phyloP scores from a whole-genome alignment of 805 yeast genomes.

The Jamesozyma spencerorum region DNA sequence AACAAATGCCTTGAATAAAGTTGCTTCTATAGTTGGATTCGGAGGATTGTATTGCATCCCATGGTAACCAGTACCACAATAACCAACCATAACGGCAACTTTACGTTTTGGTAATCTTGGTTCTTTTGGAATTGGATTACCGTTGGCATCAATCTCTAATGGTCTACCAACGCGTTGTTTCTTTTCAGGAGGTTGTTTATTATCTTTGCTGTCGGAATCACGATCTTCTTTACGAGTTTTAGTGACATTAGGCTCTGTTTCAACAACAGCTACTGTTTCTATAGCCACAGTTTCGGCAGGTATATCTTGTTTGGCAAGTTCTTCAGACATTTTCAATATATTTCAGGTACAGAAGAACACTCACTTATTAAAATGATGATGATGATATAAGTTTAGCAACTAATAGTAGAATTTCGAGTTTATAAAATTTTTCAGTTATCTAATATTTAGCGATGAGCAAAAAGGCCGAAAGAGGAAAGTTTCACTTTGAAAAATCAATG shows the following conservation, averaged over 20 bases:
- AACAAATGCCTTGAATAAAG: conserved; percentile 71
- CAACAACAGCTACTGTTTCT: too few relatives aligned
- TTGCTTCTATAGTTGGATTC: conserved; percentile 82
- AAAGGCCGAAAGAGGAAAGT: conserved; percentile 1
- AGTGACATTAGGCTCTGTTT: conserved; percentile 19
- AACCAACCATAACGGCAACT: conserved; percentile 85
- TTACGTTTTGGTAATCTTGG: conserved; percentile 73
- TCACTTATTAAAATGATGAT: too few relatives aligned
- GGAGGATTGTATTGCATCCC: conserved; percentile 95
- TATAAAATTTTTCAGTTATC: conserved; percentile 8
- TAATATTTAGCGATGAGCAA: conserved; percentile 14
- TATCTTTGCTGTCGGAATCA: conserved; percentile 7
- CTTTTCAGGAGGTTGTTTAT: conserved; percentile 14
- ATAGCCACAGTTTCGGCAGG: conserved; percentile 30
- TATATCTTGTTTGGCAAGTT: conserved; percentile 20
- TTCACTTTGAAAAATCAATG: too few relatives aligned
- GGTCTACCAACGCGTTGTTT: conserved; percentile 16
- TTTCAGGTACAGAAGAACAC: too few relatives aligned
- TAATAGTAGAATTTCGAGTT: neutral
- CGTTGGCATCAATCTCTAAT: conserved; percentile 44
- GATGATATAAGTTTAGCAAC: too few relatives aligned
- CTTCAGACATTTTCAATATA: conserved; percentile 12
- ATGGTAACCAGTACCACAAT: conserved; percentile 93
- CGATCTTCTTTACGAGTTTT: conserved; percentile 25
- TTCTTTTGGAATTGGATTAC: conserved; percentile 50